A percentile compares a stretch with the other conserved stretches of the same genome.
Conservation (phyloP, 257 asterid genomes). For the Rhazya stricta region DNA sequence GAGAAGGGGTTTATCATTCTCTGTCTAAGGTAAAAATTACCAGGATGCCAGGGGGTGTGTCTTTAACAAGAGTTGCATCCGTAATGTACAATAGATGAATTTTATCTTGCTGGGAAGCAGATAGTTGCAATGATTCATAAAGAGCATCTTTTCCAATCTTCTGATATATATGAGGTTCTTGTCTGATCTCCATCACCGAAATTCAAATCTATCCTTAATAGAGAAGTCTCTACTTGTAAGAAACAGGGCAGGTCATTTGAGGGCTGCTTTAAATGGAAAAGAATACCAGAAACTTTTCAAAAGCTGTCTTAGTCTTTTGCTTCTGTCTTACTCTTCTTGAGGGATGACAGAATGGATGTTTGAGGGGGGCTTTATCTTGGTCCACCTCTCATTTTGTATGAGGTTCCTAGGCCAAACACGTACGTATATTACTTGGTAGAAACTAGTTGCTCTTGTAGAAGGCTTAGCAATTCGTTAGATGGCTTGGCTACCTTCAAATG, state of each 20-base stretch:
- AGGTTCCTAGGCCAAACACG: not conserved
- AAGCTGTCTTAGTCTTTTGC: not conserved
- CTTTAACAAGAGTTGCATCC: not conserved
- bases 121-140: conserved; percentile 10
- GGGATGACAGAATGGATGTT: not conserved
- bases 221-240: not conserved
- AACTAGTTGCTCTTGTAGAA: too few species aligned
- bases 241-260: conserved; percentile 3
- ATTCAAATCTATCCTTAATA: not conserved
- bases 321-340: not conserved
- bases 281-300: not conserved
- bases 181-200: conserved; percentile 16
- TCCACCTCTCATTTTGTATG: not conserved
- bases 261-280: not conserved
- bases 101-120: not conserved
- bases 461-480: too few species aligned
- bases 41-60: not conserved
- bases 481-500: not conserved
- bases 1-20: too few species aligned
- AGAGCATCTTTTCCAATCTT: not conserved
- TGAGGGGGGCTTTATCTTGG: not conserved
- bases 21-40: too few species aligned
- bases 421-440: not conserved
- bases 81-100: not conserved
- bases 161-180: not conserved